Conservation (phyloP, 2,329 filamentous ascomycete species). For the Teratosphaeria nubilosa region DNA sequence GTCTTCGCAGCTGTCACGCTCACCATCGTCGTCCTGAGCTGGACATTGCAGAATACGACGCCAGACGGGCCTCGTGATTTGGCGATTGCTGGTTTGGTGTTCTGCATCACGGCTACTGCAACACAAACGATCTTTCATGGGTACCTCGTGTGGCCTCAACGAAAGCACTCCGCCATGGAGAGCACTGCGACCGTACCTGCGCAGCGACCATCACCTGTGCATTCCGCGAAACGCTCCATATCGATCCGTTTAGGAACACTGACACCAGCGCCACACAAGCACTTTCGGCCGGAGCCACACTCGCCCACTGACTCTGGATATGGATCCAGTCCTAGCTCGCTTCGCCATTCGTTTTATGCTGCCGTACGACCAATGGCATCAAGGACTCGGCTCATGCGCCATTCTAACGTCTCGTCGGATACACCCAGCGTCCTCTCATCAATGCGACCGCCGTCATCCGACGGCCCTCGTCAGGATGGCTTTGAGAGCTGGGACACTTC, state of each 20-base stretch:
- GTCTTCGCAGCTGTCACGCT: constrained; percentile 9
- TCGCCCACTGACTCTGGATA: constrained; percentile 14
- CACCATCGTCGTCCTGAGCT: constrained; percentile 12
- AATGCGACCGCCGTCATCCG: constrained; percentile 21
- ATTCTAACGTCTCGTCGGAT: constrained; percentile 41
- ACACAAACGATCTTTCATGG: constrained; percentile 16
- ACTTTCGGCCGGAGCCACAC: constrained; percentile 9
- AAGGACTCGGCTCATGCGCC: constrained; percentile 45
- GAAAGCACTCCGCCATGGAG: not conserved
- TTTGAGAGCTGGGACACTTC: constrained; percentile 72
- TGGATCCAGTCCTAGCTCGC: constrained; percentile 12
- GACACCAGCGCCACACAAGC: constrained; percentile 13
- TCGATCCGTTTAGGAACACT: constrained; percentile 17
- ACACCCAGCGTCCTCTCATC: constrained; percentile 19
- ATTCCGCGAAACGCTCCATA: constrained; percentile 8
- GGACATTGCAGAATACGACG: constrained; percentile 4
- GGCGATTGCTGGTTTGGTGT: constrained; percentile 17
- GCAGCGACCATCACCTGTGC: constrained; percentile 6
- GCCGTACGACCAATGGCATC: constrained; percentile 46
- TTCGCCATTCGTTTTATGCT: constrained; percentile 14
- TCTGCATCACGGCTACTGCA: constrained; percentile 16
- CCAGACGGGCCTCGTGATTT: constrained; percentile 2
- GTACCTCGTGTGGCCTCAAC: constrained; percentile 13
- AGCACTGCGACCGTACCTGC: not conserved
- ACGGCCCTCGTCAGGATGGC: constrained; percentile 39